These are phyloP conservation scores for Gentiana dahurica DNA, from an alignment of 257 asterid genomes.

Conservation along the genomic window DNA sequence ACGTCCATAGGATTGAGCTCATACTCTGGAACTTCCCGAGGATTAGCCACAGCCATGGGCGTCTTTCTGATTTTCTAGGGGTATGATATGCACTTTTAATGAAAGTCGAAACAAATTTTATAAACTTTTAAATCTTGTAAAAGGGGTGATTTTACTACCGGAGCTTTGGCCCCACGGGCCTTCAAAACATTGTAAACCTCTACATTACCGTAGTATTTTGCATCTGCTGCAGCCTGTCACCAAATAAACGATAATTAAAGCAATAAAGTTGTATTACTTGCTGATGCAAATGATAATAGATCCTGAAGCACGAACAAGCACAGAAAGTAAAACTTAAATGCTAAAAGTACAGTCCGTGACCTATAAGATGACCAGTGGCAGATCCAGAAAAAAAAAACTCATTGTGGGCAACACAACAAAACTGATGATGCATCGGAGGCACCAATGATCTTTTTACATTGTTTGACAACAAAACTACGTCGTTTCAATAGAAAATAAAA, in stretches of 20 bases:
- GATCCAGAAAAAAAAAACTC: too few species aligned
- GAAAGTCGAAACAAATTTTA: constrained; percentile 14
- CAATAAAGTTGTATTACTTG: too few species aligned
- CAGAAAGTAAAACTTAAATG: too few species aligned
- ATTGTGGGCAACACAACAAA: too few species aligned
- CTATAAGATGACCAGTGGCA: too few species aligned
- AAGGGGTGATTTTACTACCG: constrained; percentile 34
- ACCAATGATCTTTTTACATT: too few species aligned
- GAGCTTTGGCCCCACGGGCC: constrained; percentile 92
- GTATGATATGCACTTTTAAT: constrained; percentile 16
- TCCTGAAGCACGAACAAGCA: too few species aligned
- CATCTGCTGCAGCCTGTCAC: constrained; percentile 94
- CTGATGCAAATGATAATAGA: too few species aligned
- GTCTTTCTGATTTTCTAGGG: constrained; percentile 92
- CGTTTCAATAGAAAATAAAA: too few species aligned
- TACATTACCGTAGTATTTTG: constrained; percentile 79
- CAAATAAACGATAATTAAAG: constrained; percentile 1
- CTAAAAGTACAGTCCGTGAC: too few species aligned
- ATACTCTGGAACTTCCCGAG: constrained; percentile 97
- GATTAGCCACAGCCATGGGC: constrained; percentile 90
- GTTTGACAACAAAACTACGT: too few species aligned
- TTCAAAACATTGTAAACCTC: constrained; percentile 75
- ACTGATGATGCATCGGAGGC: too few species aligned
- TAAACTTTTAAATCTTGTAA: constrained; percentile 1
- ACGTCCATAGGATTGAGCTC: constrained; percentile 90